Base-by-base conservation (phyloP, 139 green algal genomes). In the Choricystis sp. region DNA sequence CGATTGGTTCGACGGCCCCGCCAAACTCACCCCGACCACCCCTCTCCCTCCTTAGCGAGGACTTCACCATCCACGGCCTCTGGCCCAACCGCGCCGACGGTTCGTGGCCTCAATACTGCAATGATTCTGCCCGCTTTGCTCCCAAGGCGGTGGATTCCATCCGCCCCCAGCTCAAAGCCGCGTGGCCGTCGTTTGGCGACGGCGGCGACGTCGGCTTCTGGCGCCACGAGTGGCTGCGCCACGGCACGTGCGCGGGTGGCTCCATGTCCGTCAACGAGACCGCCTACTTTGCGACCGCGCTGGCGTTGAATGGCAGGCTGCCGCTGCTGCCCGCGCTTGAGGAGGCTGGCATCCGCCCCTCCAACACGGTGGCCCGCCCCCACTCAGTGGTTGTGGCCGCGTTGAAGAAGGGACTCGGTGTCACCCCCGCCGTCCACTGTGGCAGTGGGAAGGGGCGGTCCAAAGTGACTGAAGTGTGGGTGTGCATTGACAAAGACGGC, bases 31-130 rank as follows among this genome's bases (percentile, higher is more conserved):
- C n/a, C n/a, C n/a, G n/a, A n/a, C n/a, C n/a, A n/a, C n/a, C n/a
- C n/a, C n/a, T n/a, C n/a, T n/a, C 3, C 56, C 23, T n/a, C 30
- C 57, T 30, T 66, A 79, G 74, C 3, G 69, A 60, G 49, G 66
- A 66, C 21, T 89, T 89, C 61, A 85, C 82, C 25, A 78, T 90
- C 27, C 83, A 90, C 60, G 83, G 83, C 3, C 63, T 90, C 23
- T 90, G 83, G 83, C 83, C 83, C 19, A 77, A 90, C 63, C 81
- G 80, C 48, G 22, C 49, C 29, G 72, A 76, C 55, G 83, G 83
- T 22, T 69, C 56, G 0, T 90, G 74, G 71, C 83, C 83, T 0
- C 56, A 88, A 71, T 88, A 78, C 55, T 88, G 81, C 23, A 4
- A 5, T 58, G 4, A n/a, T 25, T 19, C 49, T 19, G 60, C 28